A percentile compares a stretch with the other conserved stretches of the same genome.
Evolutionary conservation across 768 basidiomycete genomes (phyloP).

Genomic region (Podaxis carcinomalis): DNA sequence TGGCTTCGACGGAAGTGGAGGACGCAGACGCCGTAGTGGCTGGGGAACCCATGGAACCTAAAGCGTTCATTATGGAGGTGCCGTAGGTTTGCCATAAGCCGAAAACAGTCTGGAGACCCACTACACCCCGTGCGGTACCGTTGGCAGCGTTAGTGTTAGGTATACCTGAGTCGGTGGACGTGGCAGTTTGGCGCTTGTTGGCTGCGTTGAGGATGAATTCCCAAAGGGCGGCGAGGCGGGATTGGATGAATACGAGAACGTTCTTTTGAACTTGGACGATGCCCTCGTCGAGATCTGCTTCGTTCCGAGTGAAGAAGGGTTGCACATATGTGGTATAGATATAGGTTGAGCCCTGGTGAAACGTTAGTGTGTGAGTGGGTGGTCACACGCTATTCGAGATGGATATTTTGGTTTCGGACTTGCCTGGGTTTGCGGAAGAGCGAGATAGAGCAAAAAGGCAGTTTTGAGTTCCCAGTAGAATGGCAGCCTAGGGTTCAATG

Average conservation of each 20-base stretch:
- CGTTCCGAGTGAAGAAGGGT: conserved; percentile 58
- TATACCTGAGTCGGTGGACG: neutral
- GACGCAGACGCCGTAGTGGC: conserved; percentile 10
- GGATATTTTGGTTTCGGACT: conserved; percentile 12
- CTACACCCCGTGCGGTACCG: neutral
- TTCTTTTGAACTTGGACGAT: conserved; percentile 53
- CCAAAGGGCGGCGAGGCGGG: conserved; percentile 44
- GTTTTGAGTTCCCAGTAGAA: conserved; percentile 76
- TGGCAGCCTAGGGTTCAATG: conserved; percentile 48
- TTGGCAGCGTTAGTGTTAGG: neutral
- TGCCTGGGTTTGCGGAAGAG: conserved; percentile 69
- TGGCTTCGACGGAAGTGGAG: conserved; percentile 7
- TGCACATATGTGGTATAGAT: conserved; percentile 57
- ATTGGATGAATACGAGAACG: conserved; percentile 48
- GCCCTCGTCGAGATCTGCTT: conserved; percentile 54
- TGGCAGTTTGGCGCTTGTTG: conserved; percentile 31
- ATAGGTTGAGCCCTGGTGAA: conserved; percentile 58
- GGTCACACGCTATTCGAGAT: neutral
- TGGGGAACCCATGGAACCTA: conserved; percentile 2
- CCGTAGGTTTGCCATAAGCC: conserved; percentile 38
- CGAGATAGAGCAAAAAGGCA: conserved; percentile 60
- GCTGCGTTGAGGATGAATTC: conserved; percentile 39
- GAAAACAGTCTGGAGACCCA: conserved; percentile 8
- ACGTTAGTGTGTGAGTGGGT: conserved; percentile 10
- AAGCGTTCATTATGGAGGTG: conserved; percentile 28